Percentiles rank a stretch among this genome's conserved stretches.
phyloP scores from a whole-genome alignment of 176 grass and related monocot species.

The Triticum aestivum region DNA sequence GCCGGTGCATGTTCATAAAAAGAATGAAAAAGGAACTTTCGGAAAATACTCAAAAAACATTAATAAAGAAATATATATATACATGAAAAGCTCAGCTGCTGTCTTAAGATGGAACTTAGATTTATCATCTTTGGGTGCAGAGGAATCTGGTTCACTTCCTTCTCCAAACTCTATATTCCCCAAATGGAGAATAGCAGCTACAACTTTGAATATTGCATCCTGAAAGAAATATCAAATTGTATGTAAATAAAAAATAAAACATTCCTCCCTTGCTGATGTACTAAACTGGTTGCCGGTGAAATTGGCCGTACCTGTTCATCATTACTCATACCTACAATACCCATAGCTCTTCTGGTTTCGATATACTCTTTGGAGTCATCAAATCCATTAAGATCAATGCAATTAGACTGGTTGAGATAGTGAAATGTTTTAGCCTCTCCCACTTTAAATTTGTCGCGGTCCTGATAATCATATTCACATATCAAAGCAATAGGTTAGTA shows the following conservation, averaged over 20 bases:
- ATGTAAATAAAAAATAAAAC: neutral
- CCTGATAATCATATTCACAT: slow-evolving; percentile 41
- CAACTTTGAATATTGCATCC: slow-evolving; percentile 94
- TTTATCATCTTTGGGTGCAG: slow-evolving; percentile 83
- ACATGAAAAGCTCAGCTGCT: slow-evolving; percentile 98
- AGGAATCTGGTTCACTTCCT: slow-evolving; percentile 81
- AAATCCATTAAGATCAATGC: slow-evolving; percentile 74
- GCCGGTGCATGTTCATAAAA: slow-evolving; percentile 24
- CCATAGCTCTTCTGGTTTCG: slow-evolving; percentile 87
- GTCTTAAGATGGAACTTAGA: slow-evolving; percentile 86
- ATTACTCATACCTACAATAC: slow-evolving; percentile 75
- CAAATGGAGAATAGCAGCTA: slow-evolving; percentile 97
- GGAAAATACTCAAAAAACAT: slow-evolving; percentile 7
- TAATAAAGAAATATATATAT: slow-evolving; percentile 20
- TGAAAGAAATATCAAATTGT: slow-evolving; percentile 19
- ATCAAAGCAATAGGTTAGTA: slow-evolving; percentile 12
- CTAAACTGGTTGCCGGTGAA: slow-evolving; percentile 13
- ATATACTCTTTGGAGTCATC: slow-evolving; percentile 85
- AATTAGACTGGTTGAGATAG: slow-evolving; percentile 96
- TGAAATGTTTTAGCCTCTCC: slow-evolving; percentile 74
- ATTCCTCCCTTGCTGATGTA: neutral
- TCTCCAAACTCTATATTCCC: slow-evolving; percentile 88
- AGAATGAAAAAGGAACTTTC: slow-evolving; percentile 1
- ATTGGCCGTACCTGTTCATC: slow-evolving; percentile 72
- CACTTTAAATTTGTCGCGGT: slow-evolving; percentile 72